These are phyloP conservation scores for Trypanosoma melophagium DNA, from an alignment of 208 protist genomes.

Conservation along the genomic window DNA sequence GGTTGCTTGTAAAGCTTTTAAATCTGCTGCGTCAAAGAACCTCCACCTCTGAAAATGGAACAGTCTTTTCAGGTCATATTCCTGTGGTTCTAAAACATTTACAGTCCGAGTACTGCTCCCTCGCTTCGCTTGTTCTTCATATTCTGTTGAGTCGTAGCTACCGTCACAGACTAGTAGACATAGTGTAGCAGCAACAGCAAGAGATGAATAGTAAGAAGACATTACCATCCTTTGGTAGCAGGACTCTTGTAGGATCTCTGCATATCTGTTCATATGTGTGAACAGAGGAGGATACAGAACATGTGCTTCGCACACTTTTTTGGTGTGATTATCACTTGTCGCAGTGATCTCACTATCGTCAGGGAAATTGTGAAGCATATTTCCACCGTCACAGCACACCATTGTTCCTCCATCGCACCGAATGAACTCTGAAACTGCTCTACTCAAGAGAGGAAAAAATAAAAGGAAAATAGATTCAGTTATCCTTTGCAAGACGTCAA, in stretches of 20 bases:
- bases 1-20: constrained; percentile 4
- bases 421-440: too few species aligned
- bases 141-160: background rate
- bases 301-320: background rate
- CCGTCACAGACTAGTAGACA: background rate
- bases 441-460: background rate
- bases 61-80: background rate
- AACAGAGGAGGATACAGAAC: constrained; percentile 12
- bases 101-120: constrained; percentile 16
- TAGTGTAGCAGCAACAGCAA: too few species aligned
- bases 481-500: background rate
- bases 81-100: constrained; percentile 18
- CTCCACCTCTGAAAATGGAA: background rate
- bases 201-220: too few species aligned
- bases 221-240: too few species aligned
- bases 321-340: background rate
- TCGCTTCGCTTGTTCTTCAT: constrained; percentile 13
- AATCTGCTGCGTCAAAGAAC: background rate
- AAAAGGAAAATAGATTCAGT: constrained; percentile 2
- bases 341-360: constrained; percentile 5
- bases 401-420: background rate
- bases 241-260: too few species aligned
- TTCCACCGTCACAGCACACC: background rate
- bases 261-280: constrained; percentile 6
- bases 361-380: constrained; percentile 23